phyloP scores from a whole-genome alignment of 176 grass and related monocot genomes.

The Metroxylon sagu region DNA sequence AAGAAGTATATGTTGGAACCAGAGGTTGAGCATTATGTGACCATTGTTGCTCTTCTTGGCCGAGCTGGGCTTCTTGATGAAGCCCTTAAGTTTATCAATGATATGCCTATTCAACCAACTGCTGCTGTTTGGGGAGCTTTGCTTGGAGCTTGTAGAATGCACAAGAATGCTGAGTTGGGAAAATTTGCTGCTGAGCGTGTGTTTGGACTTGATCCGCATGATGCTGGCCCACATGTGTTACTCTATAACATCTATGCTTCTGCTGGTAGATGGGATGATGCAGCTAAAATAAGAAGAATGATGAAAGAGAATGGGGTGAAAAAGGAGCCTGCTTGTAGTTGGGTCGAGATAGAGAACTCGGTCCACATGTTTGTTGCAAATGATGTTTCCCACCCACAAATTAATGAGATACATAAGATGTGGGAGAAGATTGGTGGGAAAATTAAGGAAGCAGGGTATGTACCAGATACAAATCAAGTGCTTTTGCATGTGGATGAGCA shows the following conservation, averaged over 20 bases:
- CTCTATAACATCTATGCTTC: conserved; percentile 71
- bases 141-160: conserved; percentile 68
- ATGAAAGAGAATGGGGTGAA: conserved; percentile 58
- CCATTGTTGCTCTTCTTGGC: conserved; percentile 49
- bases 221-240: conserved; percentile 52
- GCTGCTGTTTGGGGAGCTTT: conserved; percentile 73
- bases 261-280: conserved; percentile 48
- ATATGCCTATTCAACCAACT: conserved; percentile 54
- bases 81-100: conserved; percentile 42
- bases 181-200: conserved; percentile 43
- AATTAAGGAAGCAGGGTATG: conserved; percentile 56
- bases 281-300: conserved; percentile 55
- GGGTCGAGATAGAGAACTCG: conserved; percentile 56
- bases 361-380: conserved; percentile 72
- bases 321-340: conserved; percentile 77
- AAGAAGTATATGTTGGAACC: conserved; percentile 39
- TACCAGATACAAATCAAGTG: conserved; percentile 47
- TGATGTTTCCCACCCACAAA: conserved; percentile 42
- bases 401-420: conserved; percentile 51
- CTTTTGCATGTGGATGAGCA: conserved; percentile 39
- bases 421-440: conserved; percentile 46
- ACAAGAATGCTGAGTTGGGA: conserved; percentile 51
- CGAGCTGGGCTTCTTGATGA: conserved; percentile 48
- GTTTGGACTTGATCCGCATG: conserved; percentile 57
- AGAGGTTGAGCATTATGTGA: conserved; percentile 51